A percentile compares a stretch with the other conserved stretches of the same genome.
Evolutionary conservation across 768 basidiomycete genomes (phyloP).

Genomic region (Leccinum ochraceum): DNA sequence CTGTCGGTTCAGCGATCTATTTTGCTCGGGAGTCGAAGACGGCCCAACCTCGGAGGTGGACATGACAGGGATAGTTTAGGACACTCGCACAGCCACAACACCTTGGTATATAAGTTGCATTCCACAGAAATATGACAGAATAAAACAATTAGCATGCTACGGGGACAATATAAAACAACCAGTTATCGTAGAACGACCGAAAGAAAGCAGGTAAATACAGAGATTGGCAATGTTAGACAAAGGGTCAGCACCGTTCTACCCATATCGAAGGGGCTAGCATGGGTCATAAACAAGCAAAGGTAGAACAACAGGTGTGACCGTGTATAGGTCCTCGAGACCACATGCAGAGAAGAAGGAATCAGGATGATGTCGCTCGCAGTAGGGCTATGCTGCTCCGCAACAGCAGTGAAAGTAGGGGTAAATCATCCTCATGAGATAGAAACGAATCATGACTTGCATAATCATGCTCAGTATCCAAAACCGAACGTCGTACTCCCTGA

Average conservation of each 20-base stretch:
- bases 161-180: constrained; percentile 18
- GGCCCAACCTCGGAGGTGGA: constrained; percentile 31
- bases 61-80: constrained; percentile 26
- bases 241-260: constrained; percentile 11
- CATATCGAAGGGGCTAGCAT: constrained; percentile 26
- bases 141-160: constrained; percentile 7
- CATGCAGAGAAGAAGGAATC: constrained; percentile 10
- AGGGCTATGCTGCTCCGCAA: constrained; percentile 14
- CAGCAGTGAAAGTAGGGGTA: constrained; percentile 13
- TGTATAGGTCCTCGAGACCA: constrained; percentile 28
- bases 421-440: constrained; percentile 10
- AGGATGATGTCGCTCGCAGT: constrained; percentile 14
- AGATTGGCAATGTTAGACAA: constrained; percentile 8
- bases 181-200: constrained; percentile 14
- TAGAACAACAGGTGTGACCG: constrained; percentile 16
- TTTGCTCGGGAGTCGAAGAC: constrained; percentile 26
- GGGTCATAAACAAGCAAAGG: constrained; percentile 24
- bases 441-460: constrained; percentile 18
- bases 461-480: constrained; percentile 21
- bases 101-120: not conserved
- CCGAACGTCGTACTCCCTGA: constrained; percentile 29
- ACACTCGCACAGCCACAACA: constrained; percentile 19
- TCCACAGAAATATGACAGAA: constrained; percentile 17
- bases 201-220: constrained; percentile 15
- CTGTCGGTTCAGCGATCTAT: constrained; percentile 71